Evolutionary conservation across 768 basidiomycete species (phyloP).

Genomic region (Sarcodon aspratus): DNA sequence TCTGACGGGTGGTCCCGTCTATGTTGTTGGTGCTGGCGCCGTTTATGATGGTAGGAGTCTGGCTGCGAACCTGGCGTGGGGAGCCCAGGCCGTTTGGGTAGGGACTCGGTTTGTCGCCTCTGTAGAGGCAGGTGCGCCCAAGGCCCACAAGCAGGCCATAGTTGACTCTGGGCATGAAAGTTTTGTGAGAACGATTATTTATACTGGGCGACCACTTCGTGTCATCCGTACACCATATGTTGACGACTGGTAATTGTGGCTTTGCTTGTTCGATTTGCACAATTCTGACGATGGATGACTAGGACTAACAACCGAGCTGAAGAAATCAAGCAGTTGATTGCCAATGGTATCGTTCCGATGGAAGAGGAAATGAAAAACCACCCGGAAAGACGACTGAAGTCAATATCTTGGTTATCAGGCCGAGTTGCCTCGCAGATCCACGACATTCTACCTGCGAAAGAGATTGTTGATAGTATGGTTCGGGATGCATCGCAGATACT

Average conservation of each 20-base stretch:
- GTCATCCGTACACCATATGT: conserved; percentile 80
- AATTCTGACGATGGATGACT: not conserved
- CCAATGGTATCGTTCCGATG: conserved; percentile 74
- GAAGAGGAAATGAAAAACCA: conserved; percentile 63
- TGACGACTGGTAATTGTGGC: conserved; percentile 54
- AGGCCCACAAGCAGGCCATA: conserved; percentile 74
- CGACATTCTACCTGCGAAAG: conserved; percentile 73
- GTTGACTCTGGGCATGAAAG: conserved; percentile 67
- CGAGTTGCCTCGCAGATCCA: conserved; percentile 64
- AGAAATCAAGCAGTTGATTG: conserved; percentile 77
- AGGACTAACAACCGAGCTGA: conserved; percentile 70
- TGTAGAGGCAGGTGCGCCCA: conserved; percentile 71
- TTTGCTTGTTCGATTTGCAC: not conserved
- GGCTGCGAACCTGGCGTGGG: conserved; percentile 82
- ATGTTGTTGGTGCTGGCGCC: conserved; percentile 86
- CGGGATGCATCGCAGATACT: conserved; percentile 40
- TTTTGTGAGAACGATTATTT: conserved; percentile 76
- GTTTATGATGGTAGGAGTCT: conserved; percentile 83
- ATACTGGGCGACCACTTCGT: conserved; percentile 81
- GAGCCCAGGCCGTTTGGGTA: conserved; percentile 77
- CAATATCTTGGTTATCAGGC: conserved; percentile 75
- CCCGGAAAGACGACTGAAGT: conserved; percentile 65
- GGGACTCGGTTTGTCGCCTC: conserved; percentile 68
- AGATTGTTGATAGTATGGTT: conserved; percentile 77
- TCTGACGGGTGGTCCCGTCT: conserved; percentile 72